Base-by-base conservation (phyloP, 225 moss, liverwort and hornwort species). In the Ulota crispa region DNA sequence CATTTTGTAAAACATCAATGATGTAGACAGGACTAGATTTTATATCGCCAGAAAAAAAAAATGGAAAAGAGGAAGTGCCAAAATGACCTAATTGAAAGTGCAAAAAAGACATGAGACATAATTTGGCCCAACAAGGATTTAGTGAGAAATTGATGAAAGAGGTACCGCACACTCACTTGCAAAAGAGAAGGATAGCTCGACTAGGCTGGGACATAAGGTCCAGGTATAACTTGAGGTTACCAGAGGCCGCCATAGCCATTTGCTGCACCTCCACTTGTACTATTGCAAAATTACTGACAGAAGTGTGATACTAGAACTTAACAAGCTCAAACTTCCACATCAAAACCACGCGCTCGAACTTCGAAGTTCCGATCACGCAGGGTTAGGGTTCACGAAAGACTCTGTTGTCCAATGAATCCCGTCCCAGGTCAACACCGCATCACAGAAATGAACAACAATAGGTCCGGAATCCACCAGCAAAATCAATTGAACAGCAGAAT, bases 161-260 rank as follows among this genome's bases (percentile, higher is more conserved):
- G 26, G 11, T 7, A 19, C 34, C 68, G 2, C 32, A 66, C 47
- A 34, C 61, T 70, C 43, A 90, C 90, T 86, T 88, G 86, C 91
- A 91, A 68, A 91, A 89, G 72, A 91, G 89, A 65, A 86, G 66
- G 43, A 89, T 83, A 72, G 91, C 87, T 70, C 89, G 89, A 68
- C 84, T 84, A 64, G 89, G 89, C 80, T 91, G 91, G 7, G 91
- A 87, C 89, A 91, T 91, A 70, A 84, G 84, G 84, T 91, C 91
- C 53, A 72, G 36, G 73, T 89, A 89, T 37, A 91, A 39, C 42
- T 77, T 82, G 30, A 80, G 86, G 69, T 78, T 82, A 84, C 78
- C 45, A 15, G 82, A 80, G 61, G 84, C 45, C 24, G 79, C 84
- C 84, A 86, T 84, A 62, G 80, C 80, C 61, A 72, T 7, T 61